Evolutionary conservation across 371 early-diverging fungal species (phyloP).

Genomic region (Mortierella sp.): DNA sequence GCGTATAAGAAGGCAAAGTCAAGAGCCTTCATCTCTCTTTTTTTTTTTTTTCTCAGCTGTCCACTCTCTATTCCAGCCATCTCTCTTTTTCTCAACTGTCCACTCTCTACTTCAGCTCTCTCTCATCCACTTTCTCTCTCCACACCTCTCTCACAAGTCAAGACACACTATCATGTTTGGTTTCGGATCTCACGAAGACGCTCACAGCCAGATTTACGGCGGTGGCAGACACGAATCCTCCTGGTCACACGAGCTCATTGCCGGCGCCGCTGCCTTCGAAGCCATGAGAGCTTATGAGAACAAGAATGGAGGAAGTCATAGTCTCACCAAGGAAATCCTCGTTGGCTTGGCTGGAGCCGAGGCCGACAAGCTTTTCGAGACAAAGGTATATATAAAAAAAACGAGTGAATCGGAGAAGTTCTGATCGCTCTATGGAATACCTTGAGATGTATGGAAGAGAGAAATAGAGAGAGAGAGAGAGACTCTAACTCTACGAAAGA

Average conservation of each 20-base stretch:
- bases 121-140: too few relatives aligned
- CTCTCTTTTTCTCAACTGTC: too few relatives aligned
- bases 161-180: constrained; percentile 33
- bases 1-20: constrained; percentile 13
- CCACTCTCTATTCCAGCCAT: too few relatives aligned
- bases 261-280: constrained; percentile 70
- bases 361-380: constrained; percentile 54
- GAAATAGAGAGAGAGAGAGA: too few relatives aligned
- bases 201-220: constrained; percentile 39
- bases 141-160: too few relatives aligned
- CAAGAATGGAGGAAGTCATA: constrained; percentile 54
- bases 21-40: too few relatives aligned
- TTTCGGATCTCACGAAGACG: constrained; percentile 50
- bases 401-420: too few relatives aligned
- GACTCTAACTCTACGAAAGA: too few relatives aligned
- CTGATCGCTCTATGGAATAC: too few relatives aligned
- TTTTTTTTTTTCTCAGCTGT: too few relatives aligned
- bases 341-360: constrained; percentile 63
- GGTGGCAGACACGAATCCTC: constrained; percentile 48
- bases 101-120: too few relatives aligned
- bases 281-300: constrained; percentile 63
- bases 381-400: constrained; percentile 10
- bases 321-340: constrained; percentile 61
- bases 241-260: constrained; percentile 64
- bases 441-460: too few relatives aligned